These are phyloP conservation scores for Speleostelium caveatum DNA, from an alignment of 78 protist genomes.

Conservation along the genomic window DNA sequence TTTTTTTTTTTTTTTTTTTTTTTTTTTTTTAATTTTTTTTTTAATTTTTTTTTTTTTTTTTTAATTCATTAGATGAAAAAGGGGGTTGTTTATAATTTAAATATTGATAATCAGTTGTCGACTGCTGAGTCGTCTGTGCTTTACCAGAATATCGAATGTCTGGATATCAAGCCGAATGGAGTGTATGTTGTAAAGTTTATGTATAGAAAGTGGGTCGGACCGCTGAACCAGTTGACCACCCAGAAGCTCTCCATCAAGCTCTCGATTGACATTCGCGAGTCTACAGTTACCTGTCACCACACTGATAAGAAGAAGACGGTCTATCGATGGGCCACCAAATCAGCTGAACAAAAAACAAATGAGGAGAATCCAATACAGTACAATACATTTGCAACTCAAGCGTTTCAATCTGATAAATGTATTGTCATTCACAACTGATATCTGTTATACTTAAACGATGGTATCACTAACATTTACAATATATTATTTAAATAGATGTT, in stretches of 20 bases:
- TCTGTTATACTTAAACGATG: neutral
- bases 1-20: no score
- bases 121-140: slow-evolving; percentile 38
- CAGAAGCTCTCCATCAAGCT: slow-evolving; percentile 58
- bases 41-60: no score
- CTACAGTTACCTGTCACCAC: slow-evolving; percentile 55
- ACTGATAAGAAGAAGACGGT: slow-evolving; percentile 73
- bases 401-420: slow-evolving; percentile 49
- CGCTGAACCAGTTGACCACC: slow-evolving; percentile 17
- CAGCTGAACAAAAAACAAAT: neutral
- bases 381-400: slow-evolving; percentile 15
- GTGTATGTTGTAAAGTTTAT: slow-evolving; percentile 54
- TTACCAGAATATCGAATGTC: slow-evolving; percentile 70
- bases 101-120: slow-evolving; percentile 35
- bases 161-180: slow-evolving; percentile 58
- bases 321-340: slow-evolving; percentile 44
- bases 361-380: slow-evolving; percentile 61
- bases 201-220: slow-evolving; percentile 72
- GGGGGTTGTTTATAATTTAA: slow-evolving; percentile 54
- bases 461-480: neutral
- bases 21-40: no score
- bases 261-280: slow-evolving; percentile 38
- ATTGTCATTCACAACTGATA: neutral
- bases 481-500: slow-evolving; percentile 14
- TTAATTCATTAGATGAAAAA: slow-evolving; percentile 61